phyloP scores from a whole-genome alignment of 1,284 basidiomycete genomes.

The Rhodotorula sp. region DNA sequence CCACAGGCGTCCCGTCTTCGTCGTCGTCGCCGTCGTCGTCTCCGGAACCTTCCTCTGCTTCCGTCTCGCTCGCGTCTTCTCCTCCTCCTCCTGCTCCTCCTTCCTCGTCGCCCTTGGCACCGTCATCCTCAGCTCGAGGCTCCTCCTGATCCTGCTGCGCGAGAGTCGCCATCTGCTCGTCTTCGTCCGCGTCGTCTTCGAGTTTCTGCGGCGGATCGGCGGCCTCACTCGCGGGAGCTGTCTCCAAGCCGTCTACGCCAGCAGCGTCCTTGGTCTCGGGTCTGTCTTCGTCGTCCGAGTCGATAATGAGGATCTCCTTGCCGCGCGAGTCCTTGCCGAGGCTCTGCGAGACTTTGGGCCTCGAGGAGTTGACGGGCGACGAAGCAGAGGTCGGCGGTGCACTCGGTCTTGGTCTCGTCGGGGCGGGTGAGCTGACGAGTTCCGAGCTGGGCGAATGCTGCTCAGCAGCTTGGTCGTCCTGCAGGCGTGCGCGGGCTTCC shows the following conservation, averaged over 20 bases:
- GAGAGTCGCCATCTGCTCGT: not conserved
- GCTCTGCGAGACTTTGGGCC: not conserved
- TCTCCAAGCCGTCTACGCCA: not conserved
- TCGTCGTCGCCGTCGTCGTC: conserved; percentile 14
- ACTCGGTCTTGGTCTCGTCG: not conserved
- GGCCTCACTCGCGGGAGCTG: not conserved
- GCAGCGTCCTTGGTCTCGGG: not conserved
- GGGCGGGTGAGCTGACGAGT: conserved; percentile 1
- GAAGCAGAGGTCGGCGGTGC: not conserved
- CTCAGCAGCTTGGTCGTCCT: not conserved
- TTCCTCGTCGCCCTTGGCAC: not conserved
- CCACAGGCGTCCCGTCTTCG: not conserved
- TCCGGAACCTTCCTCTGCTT: conserved; percentile 9
- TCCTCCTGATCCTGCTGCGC: not conserved
- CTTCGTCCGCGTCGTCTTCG: too few relatives aligned
- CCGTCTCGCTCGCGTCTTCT: not conserved
- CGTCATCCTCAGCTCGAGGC: not conserved
- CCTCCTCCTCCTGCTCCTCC: not conserved
- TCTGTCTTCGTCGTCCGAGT: conserved; percentile 11
- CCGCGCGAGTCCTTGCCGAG: conserved; percentile 8
- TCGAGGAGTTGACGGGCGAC: not conserved
- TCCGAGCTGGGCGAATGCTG: not conserved
- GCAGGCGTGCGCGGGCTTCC: conserved; percentile 17
- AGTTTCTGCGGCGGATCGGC: not conserved
- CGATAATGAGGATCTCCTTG: conserved; percentile 14